Percentiles rank a stretch among this genome's conserved stretches.
Conservation (phyloP, 495 filamentous ascomycete genomes). For the Apodospora peruviana region DNA sequence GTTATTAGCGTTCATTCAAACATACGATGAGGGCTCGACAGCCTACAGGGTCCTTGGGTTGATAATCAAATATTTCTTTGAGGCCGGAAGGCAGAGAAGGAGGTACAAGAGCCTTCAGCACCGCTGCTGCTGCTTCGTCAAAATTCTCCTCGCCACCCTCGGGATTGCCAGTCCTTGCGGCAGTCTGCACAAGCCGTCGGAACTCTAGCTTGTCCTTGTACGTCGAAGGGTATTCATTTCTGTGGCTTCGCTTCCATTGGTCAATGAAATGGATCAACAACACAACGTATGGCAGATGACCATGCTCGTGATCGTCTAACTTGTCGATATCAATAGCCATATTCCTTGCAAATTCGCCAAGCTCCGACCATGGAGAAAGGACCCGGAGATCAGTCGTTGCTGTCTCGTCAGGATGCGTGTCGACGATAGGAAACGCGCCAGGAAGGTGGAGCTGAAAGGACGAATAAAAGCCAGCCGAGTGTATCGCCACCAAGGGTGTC, state of each 20-base stretch:
- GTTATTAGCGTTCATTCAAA: constrained; percentile 13
- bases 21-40: neutral
- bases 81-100: constrained; percentile 62
- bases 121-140: constrained; percentile 83
- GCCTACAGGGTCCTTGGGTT: constrained; percentile 39
- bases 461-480: constrained; percentile 84
- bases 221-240: constrained; percentile 59
- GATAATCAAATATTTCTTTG: constrained; percentile 71
- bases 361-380: constrained; percentile 81
- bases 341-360: constrained; percentile 56
- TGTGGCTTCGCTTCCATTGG: constrained; percentile 71
- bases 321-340: constrained; percentile 61
- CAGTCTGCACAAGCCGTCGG: constrained; percentile 57
- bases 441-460: constrained; percentile 74
- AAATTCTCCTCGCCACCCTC: constrained; percentile 97
- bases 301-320: constrained; percentile 77
- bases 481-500: constrained; percentile 74
- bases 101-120: constrained; percentile 66
- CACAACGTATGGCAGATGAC: constrained; percentile 84
- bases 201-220: constrained; percentile 90
- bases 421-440: constrained; percentile 81
- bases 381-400: constrained; percentile 82
- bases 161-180: constrained; percentile 64
- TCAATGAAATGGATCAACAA: constrained; percentile 82
- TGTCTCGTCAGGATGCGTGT: constrained; percentile 89